Base-by-base conservation (phyloP, 2,329 filamentous ascomycete species). In the Colletotrichum euphorbiae region DNA sequence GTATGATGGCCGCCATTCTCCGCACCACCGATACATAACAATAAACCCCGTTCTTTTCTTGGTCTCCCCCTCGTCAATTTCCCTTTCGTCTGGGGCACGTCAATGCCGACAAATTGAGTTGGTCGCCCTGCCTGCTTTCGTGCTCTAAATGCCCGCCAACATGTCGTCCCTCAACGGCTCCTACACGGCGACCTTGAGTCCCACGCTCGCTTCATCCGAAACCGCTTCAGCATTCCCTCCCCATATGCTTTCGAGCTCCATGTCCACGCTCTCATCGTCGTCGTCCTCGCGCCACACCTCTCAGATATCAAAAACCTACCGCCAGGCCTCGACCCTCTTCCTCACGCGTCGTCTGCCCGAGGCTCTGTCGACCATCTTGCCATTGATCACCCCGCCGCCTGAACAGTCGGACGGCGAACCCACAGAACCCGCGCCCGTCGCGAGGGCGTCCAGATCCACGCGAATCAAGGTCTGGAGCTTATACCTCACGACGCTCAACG, bases 381-480 rank as follows among this genome's bases (percentile, higher is more conserved):
- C 95, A 8, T 86, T 98, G 69, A 91, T 99, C 75, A 90, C 87
- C 1, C 85, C 90, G 7, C 82, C 81, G 2, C 77, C 82, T 70
- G 80, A 82, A 33, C 80, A 84, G 64, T 80, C 81, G 19, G 81
- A 85, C 55, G 78, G 83, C 78, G 80, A 81, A 36, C 71, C 79
- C 19, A 76, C 74, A 40, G 85, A 89, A 65, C 83, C 87, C 31
- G 91, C 93, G 31, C 93, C 94, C 4, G 89, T 98, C 60, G 91
- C 93, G 61, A 88, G 86, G 71, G 93, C 93, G 60, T 94, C 92
- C 46, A 89, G 91, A 72, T 92, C 90, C 36, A 96, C 93, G 65
- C 86, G 94, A 72, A 91, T 97, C 78, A 99, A 98, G 80, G 91
- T 98, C 71, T 99, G 96, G 96, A 97, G 94, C 79, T 86, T 99